Percentiles rank a stretch among this genome's conserved stretches.
Conservation (phyloP, 148 eudicot genomes). For the Rheum nobile region DNA sequence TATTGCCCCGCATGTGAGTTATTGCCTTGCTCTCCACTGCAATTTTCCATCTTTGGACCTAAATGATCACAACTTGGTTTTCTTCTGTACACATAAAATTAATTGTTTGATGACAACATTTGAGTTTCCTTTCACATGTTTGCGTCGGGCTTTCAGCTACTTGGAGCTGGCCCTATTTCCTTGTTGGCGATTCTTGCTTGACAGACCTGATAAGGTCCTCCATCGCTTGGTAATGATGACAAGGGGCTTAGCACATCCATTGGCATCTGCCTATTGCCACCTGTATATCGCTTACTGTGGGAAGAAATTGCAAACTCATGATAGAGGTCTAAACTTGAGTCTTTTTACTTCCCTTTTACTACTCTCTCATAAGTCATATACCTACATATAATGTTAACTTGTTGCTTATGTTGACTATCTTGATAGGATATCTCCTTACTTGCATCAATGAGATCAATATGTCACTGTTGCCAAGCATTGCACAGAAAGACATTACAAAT, state of each 20-base stretch:
- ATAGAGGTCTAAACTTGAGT: slow-evolving; percentile 24
- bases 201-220: slow-evolving; percentile 27
- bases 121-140: background rate
- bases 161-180: slow-evolving; percentile 69
- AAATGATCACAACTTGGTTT: background rate
- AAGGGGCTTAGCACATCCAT: slow-evolving; percentile 72
- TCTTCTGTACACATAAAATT: background rate
- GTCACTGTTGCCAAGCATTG: slow-evolving; percentile 24
- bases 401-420: background rate
- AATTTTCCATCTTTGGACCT: slow-evolving; percentile 1
- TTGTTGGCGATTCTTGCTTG: slow-evolving; percentile 60
- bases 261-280: slow-evolving; percentile 67
- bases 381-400: background rate
- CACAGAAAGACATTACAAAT: slow-evolving; percentile 22
- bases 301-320: slow-evolving; percentile 28
- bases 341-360: background rate
- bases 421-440: slow-evolving; percentile 44
- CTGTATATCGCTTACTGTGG: slow-evolving; percentile 47
- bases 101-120: background rate
- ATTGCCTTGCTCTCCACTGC: slow-evolving; percentile 1
- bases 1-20: slow-evolving; percentile 79
- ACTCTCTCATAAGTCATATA: background rate
- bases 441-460: slow-evolving; percentile 47
- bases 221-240: slow-evolving; percentile 60
- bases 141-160: slow-evolving; percentile 31